Evolutionary conservation across 805 yeast genomes (phyloP).

Genomic region (Candida sithepensis): DNA sequence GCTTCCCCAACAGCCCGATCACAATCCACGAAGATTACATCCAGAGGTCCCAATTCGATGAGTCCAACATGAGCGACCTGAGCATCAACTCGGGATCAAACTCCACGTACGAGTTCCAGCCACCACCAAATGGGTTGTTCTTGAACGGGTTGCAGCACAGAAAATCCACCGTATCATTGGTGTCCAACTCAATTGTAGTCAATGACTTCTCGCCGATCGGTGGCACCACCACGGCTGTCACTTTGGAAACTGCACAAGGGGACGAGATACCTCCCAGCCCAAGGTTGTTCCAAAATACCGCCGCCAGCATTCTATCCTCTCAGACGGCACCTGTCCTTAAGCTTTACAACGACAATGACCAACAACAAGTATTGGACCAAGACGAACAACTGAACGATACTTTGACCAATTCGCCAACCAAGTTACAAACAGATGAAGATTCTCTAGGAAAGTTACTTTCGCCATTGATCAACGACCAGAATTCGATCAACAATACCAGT

Average conservation of each 20-base stretch:
- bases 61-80: slow-evolving; percentile 1
- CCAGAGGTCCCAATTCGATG: slow-evolving; percentile 8
- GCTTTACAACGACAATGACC: not conserved
- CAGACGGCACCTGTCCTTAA: not conserved
- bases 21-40: slow-evolving; percentile 25
- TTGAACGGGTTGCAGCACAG: slow-evolving; percentile 13
- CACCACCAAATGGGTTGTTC: not conserved
- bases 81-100: not conserved
- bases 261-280: slow-evolving; percentile 8
- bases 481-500: slow-evolving; percentile 1
- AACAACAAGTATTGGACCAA: not conserved
- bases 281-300: not conserved
- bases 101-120: not conserved
- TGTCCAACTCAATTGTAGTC: slow-evolving; percentile 17
- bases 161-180: slow-evolving; percentile 19
- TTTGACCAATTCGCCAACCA: not conserved
- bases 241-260: slow-evolving; percentile 20
- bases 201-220: slow-evolving; percentile 20
- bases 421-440: not conserved
- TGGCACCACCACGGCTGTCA: slow-evolving; percentile 33
- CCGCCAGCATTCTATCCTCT: not conserved
- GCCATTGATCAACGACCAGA: not conserved
- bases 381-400: slow-evolving; percentile 5
- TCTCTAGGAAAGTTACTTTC: not conserved
- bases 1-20: slow-evolving; percentile 15